Percentiles rank a stretch among this genome's conserved stretches.
Evolutionary conservation across 2,329 filamentous ascomycete genomes (phyloP).

Genomic region (Monilinia fructicola): DNA sequence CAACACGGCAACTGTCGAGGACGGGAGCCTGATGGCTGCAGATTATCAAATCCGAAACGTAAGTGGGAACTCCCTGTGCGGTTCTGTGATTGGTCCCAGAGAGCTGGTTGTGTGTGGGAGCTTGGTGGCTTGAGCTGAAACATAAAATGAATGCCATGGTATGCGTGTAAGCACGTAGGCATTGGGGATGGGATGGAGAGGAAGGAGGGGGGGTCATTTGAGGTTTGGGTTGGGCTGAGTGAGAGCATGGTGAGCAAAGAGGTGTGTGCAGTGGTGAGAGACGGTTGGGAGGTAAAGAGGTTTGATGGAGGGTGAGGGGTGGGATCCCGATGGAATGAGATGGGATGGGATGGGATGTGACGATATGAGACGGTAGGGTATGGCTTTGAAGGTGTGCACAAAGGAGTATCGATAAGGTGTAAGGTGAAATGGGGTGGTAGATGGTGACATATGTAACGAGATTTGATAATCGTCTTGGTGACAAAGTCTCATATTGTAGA

Average conservation of each 20-base stretch:
- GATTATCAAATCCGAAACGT: neutral
- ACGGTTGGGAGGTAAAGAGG: neutral
- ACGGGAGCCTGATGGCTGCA: neutral
- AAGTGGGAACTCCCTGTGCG: neutral
- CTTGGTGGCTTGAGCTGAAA: slow-evolving; percentile 12
- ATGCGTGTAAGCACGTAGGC: neutral
- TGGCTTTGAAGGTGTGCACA: neutral
- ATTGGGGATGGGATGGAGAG: neutral
- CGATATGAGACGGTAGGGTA: neutral
- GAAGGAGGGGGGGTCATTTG: no score
- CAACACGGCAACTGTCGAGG: neutral
- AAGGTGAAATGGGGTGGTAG: neutral
- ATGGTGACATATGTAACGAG: neutral
- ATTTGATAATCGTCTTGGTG: neutral
- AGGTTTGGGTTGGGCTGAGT: neutral
- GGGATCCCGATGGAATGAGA: neutral
- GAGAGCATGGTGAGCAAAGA: no score
- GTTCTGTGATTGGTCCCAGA: neutral
- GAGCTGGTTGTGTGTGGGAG: neutral
- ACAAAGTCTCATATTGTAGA: neutral
- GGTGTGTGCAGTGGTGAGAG: neutral
- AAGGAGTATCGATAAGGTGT: neutral
- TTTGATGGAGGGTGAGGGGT: neutral
- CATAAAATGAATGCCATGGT: neutral
- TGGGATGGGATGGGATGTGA: no score